Conservation (phyloP, 257 asterid species). For the Oldenlandia corymbosa region DNA sequence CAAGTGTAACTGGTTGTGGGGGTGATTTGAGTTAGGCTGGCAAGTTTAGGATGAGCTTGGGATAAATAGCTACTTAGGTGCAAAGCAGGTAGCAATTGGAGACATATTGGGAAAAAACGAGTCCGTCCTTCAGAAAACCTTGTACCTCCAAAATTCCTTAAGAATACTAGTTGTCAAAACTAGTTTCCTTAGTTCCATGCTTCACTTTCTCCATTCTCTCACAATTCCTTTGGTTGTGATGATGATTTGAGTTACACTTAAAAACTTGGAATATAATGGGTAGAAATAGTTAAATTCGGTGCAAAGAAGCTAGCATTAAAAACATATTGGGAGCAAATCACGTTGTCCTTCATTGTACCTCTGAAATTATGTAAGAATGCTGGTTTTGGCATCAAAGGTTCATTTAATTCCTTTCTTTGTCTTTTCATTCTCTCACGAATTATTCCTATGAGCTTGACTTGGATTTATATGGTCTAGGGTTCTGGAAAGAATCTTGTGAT, state of each 20-base stretch:
- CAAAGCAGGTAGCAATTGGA: background rate
- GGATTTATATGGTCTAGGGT: background rate
- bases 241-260: too few relatives aligned
- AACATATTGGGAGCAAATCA: too few relatives aligned
- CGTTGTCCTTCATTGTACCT: too few relatives aligned
- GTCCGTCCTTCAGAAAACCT: background rate
- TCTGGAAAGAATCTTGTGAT: background rate
- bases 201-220: too few relatives aligned
- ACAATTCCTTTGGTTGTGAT: too few relatives aligned
- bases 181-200: too few relatives aligned
- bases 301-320: too few relatives aligned
- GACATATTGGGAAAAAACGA: background rate
- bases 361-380: background rate
- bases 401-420: background rate
- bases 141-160: too few relatives aligned
- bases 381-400: background rate
- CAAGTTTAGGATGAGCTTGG: background rate
- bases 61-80: background rate
- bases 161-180: too few relatives aligned
- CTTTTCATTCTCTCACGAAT: background rate
- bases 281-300: too few relatives aligned
- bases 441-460: background rate
- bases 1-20: background rate
- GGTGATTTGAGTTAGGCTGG: background rate
- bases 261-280: too few relatives aligned